Evolutionary conservation across 176 grass and related monocot genomes (phyloP).

Genomic region (Rhynchospora breviuscula): DNA sequence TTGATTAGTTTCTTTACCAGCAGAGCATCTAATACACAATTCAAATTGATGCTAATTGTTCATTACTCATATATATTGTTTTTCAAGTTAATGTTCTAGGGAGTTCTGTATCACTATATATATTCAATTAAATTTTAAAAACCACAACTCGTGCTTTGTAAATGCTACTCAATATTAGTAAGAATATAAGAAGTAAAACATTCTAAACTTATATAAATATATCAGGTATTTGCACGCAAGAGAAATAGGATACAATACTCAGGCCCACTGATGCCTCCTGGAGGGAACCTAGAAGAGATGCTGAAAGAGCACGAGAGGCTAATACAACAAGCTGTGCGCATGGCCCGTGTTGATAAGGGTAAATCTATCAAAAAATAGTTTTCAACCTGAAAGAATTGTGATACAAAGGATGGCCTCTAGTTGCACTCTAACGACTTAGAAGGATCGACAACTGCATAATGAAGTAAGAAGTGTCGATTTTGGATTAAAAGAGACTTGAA

Average conservation of each 20-base stretch:
- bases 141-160: background rate
- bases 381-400: background rate
- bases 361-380: conserved; percentile 14
- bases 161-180: background rate
- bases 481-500: background rate
- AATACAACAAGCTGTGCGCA: conserved; percentile 87
- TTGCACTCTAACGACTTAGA: background rate
- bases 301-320: conserved; percentile 79
- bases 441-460: background rate
- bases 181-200: background rate
- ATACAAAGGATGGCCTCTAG: background rate
- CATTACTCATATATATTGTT: background rate
- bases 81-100: background rate
- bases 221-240: conserved; percentile 48
- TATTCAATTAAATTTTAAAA: background rate
- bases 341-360: conserved; percentile 37
- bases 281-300: conserved; percentile 82
- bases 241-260: conserved; percentile 78
- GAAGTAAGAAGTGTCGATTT: conserved; percentile 7
- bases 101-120: background rate
- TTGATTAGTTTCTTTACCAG: background rate
- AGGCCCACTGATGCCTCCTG: conserved; percentile 61
- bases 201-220: background rate
- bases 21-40: too few relatives aligned
- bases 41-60: background rate